Base-by-base conservation (phyloP, 1,284 basidiomycete genomes). In the Boletus calvinii region DNA sequence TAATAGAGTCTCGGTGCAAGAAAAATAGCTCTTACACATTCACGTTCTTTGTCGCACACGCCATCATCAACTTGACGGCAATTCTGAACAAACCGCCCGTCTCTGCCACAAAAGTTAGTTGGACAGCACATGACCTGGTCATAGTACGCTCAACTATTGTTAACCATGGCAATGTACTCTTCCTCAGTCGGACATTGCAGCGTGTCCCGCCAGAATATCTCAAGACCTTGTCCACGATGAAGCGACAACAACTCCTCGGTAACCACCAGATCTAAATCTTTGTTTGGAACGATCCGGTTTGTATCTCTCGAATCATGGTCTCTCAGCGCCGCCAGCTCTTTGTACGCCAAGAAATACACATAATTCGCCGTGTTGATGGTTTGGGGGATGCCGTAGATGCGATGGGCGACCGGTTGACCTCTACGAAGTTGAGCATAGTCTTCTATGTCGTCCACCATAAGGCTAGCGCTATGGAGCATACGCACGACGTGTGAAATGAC, bases 331-430 rank as follows among this genome's bases (percentile, higher is more conserved):
- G 89, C 83, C 0, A 92, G 77, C 61, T 92, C 87, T 60, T 89
- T 80, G 69, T 89, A 93, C 0, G 90, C 92, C 29, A 90, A 79
- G 64, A 98, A 98, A 70, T 97, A 98, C 38, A 94, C 92, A 62
- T 98, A 98, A 69, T 98, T 98, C 1, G 95, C 96, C 0, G 92
- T 87, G 68, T 99, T 99, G 74, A 99, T 95, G 0, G 96, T 98
- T 67, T 98, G 95, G 0, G 96, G 93, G 2, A 97, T 74, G 2
- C 96, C 96, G 64, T 96, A 99, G 58, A 98, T 94, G 73, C 90
- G 92, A 74, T 99, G 95, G 0, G 93, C 85, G 13, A 96, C 94
- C 38, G 92, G 97, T 22, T 85, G 78, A 0, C 96, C 95, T 51
- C 95, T 73, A 9, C 97, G 79, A 24, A 99, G 77, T 61, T 95